Percentiles rank a stretch among this genome's conserved stretches.
Evolutionary conservation across 2,329 filamentous ascomycete genomes (phyloP).

Genomic region (Coniella vitis): DNA sequence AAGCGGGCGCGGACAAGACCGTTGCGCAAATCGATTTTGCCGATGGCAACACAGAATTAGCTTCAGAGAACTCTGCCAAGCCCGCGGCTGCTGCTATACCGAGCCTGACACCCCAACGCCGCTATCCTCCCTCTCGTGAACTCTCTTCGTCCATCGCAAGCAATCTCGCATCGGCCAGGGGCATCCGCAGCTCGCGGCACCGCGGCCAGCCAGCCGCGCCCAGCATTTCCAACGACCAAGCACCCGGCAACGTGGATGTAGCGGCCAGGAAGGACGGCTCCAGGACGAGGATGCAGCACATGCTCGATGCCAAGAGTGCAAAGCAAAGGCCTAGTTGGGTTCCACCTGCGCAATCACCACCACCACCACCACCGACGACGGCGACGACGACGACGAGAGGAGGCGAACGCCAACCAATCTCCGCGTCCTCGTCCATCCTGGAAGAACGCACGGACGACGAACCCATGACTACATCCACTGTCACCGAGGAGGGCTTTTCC

Average conservation of each 20-base stretch:
- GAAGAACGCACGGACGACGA: constrained; percentile 23
- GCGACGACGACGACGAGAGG: background rate
- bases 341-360: constrained; percentile 32
- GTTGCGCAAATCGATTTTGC: constrained; percentile 18
- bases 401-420: too few relatives aligned
- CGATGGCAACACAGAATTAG: constrained; percentile 16
- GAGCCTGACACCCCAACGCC: constrained; percentile 35
- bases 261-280: constrained; percentile 44
- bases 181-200: constrained; percentile 58
- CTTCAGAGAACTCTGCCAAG: constrained; percentile 20
- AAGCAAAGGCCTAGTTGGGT: constrained; percentile 51
- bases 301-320: constrained; percentile 43
- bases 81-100: constrained; percentile 25
- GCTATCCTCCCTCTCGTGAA: constrained; percentile 56
- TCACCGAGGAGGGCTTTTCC: constrained; percentile 63
- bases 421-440: constrained; percentile 21
- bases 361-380: too few relatives aligned
- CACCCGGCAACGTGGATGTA: constrained; percentile 61
- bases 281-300: constrained; percentile 47
- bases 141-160: constrained; percentile 78
- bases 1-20: constrained; percentile 29
- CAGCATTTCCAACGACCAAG: constrained; percentile 66
- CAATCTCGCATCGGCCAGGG: constrained; percentile 78
- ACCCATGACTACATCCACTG: constrained; percentile 13
- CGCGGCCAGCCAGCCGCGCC: constrained; percentile 60